phyloP scores from a whole-genome alignment of 176 grass and related monocot species.

The Bonia amplexicaulis region DNA sequence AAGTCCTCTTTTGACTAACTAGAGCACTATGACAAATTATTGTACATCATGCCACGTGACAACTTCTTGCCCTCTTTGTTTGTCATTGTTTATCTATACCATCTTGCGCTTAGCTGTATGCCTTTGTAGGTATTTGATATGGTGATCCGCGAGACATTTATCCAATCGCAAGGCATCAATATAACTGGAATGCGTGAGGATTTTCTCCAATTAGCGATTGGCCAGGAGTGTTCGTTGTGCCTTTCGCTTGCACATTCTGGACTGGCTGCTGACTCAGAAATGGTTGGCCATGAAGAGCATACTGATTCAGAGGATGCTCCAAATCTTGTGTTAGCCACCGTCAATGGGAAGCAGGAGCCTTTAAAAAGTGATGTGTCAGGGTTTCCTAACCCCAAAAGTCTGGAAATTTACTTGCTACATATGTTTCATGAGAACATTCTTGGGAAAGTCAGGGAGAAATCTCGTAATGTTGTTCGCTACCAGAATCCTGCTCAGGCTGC shows the following conservation, averaged over 20 bases:
- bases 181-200: constrained; percentile 90
- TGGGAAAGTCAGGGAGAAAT: constrained; percentile 54
- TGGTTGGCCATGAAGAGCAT: constrained; percentile 22
- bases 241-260: constrained; percentile 58
- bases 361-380: constrained; percentile 22
- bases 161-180: constrained; percentile 60
- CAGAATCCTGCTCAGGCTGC: constrained; percentile 32
- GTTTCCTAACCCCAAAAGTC: constrained; percentile 55
- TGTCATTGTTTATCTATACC: constrained; percentile 11
- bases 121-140: constrained; percentile 77
- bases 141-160: constrained; percentile 73
- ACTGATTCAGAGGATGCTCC: constrained; percentile 24
- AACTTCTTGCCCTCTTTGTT: neutral
- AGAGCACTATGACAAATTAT: neutral
- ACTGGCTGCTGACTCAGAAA: constrained; percentile 33
- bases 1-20: constrained; percentile 1
- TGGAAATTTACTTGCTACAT: constrained; percentile 72
- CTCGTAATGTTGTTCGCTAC: constrained; percentile 10
- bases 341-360: constrained; percentile 41
- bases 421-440: constrained; percentile 74
- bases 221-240: constrained; percentile 74
- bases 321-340: constrained; percentile 42
- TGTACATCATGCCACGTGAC: neutral
- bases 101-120: constrained; percentile 11
- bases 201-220: constrained; percentile 87